Evolutionary conservation across 768 basidiomycete genomes (phyloP).

Genomic region (Asterophora lycoperdoides): DNA sequence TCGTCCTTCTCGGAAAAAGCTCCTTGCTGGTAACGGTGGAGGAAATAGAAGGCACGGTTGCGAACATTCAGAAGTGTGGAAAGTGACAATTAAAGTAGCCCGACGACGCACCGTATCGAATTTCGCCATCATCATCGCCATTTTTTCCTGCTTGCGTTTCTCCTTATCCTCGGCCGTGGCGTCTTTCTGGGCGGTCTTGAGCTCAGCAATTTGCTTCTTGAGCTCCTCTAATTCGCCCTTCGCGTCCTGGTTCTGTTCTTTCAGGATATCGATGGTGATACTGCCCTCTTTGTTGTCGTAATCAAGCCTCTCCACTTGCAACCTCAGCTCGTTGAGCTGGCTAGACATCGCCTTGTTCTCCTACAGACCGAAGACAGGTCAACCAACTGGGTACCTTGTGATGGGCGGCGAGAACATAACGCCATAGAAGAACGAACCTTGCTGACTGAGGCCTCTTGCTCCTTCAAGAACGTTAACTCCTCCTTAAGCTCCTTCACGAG

Average conservation of each 20-base stretch:
- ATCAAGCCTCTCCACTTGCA: conserved; percentile 87
- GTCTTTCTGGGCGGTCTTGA: conserved; percentile 80
- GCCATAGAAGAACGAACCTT: conserved; percentile 44
- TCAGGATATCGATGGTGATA: conserved; percentile 91
- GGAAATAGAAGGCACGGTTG: not conserved
- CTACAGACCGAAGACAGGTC: conserved; percentile 30
- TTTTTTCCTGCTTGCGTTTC: conserved; percentile 98
- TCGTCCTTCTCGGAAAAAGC: conserved; percentile 95
- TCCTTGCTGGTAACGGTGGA: conserved; percentile 59
- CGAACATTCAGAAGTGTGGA: conserved; percentile 2
- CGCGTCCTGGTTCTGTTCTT: conserved; percentile 89
- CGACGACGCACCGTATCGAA: conserved; percentile 82
- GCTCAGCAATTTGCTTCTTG: conserved; percentile 69
- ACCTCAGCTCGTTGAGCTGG: conserved; percentile 87
- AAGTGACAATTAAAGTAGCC: conserved; percentile 5
- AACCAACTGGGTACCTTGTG: not conserved
- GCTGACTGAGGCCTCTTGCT: conserved; percentile 77
- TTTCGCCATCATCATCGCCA: conserved; percentile 99
- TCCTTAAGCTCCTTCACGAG: conserved; percentile 84
- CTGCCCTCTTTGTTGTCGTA: conserved; percentile 95
- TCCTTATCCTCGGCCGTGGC: conserved; percentile 94
- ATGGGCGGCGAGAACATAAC: not conserved
- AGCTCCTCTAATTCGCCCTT: conserved; percentile 88
- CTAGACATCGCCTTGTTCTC: conserved; percentile 94
- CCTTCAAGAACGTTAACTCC: conserved; percentile 85